A percentile compares a stretch with the other conserved stretches of the same genome.
Conservation (phyloP, 441 rosid genomes). For the Eutrema salsugineum region DNA sequence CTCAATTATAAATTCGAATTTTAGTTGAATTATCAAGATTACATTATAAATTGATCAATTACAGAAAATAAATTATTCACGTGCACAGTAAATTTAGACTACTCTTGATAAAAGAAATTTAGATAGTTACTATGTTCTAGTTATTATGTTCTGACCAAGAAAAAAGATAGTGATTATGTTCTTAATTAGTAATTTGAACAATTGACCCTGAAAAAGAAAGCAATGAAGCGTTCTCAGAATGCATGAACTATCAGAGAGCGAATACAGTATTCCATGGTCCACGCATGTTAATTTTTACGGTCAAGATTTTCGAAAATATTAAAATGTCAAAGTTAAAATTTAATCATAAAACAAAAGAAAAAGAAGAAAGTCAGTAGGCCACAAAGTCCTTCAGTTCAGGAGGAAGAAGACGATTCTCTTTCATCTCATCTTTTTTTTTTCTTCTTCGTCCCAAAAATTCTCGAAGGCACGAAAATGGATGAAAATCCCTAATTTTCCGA, state of each 20-base stretch:
- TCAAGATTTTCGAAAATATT: background rate
- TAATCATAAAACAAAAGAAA: background rate
- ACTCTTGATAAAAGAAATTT: background rate
- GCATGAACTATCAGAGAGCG: background rate
- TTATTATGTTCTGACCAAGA: too few relatives aligned
- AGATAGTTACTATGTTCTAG: too few relatives aligned
- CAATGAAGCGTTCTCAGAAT: background rate
- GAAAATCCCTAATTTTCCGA: background rate
- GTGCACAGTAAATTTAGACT: background rate
- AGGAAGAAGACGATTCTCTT: constrained; percentile 24
- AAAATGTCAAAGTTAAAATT: background rate
- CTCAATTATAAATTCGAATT: too few relatives aligned
- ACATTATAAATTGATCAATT: too few relatives aligned
- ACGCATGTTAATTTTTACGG: background rate
- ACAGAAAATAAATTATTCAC: background rate
- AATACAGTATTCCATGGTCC: background rate
- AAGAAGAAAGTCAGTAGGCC: constrained; percentile 12
- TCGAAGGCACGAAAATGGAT: background rate
- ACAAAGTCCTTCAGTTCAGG: constrained; percentile 26
- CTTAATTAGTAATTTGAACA: background rate
- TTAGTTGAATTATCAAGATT: too few relatives aligned
- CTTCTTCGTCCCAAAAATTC: background rate
- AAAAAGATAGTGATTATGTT: too few relatives aligned
- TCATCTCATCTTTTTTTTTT: background rate
- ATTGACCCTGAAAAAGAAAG: background rate